Conservation (phyloP, 2,329 filamentous ascomycete species). For the Hypoxylon sp. region DNA sequence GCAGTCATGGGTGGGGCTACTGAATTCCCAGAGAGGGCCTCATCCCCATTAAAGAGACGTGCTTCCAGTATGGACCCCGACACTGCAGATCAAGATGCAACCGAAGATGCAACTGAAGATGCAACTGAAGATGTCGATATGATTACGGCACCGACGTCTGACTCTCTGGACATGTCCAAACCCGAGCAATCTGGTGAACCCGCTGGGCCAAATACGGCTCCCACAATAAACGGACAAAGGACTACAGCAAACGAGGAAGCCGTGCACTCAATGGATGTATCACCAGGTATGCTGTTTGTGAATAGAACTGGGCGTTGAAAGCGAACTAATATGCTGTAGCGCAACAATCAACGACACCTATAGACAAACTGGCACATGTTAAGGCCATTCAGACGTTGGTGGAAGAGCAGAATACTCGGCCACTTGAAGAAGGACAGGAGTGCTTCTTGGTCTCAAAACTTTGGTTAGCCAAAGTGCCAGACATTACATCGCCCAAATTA, state of each 20-base stretch:
- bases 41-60: slow-evolving; percentile 74
- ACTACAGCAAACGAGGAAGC: slow-evolving; percentile 15
- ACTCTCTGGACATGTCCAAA: slow-evolving; percentile 38
- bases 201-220: slow-evolving; percentile 1
- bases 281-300: slow-evolving; percentile 32
- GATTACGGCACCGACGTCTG: slow-evolving; percentile 53
- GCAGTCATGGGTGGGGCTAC: slow-evolving; percentile 73
- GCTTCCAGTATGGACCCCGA: slow-evolving; percentile 74
- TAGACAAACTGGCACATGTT: slow-evolving; percentile 76
- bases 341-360: slow-evolving; percentile 55
- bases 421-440: slow-evolving; percentile 77
- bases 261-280: slow-evolving; percentile 19
- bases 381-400: slow-evolving; percentile 76
- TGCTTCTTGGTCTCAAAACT: slow-evolving; percentile 83
- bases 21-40: slow-evolving; percentile 71
- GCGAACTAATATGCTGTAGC: slow-evolving; percentile 41
- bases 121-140: slow-evolving; percentile 64
- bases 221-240: slow-evolving; percentile 9
- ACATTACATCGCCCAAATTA: slow-evolving; percentile 71
- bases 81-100: slow-evolving; percentile 54
- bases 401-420: slow-evolving; percentile 65
- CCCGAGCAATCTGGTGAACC: slow-evolving; percentile 13
- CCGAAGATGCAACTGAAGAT: slow-evolving; percentile 61
- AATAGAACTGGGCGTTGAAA: neutral
- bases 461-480: slow-evolving; percentile 83